Evolutionary conservation across 2,329 filamentous ascomycete genomes (phyloP), one percentile per base, ranked within the genome.

Genomic region (Cladosporium halotolerans): DNA sequence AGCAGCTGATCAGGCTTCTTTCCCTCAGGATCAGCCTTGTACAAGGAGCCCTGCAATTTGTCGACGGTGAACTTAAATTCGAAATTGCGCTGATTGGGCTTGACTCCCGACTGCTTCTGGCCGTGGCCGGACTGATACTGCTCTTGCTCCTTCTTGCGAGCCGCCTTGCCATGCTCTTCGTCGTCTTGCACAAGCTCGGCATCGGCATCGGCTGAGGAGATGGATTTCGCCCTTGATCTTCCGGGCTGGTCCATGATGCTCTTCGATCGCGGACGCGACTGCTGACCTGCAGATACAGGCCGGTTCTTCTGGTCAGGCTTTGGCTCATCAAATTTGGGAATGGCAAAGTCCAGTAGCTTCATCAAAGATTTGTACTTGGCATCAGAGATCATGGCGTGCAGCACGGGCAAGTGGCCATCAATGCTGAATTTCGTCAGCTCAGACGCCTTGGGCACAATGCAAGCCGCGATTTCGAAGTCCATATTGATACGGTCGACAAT

Each of bases 1-100:
- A 99, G 77, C 2, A 99, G 75, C 51, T 87, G 78, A 63, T 99
- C 95, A 0, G 84, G 80, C 57, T 84, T 84, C 56, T 80, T 80
- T 44, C 84, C 83, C 60, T 92, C 85, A 0, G 88, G 82, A 62
- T 96, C 90, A 53, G 91, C 89, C 58, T 85, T 83, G 70, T 89
- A 99, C 1, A 99, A 76, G 1, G 93, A 97, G 2, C 93, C 93
- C 70, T 95, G 91, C 43, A 99, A 79, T 56, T 87, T 89, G 64
- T 96, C 93, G 34, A 99, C 93, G 8, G 89, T 90, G 70, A 99
- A 99, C 60, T 91, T 95, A 73, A 99, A 89, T 68, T 99, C 90
- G 61, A 99, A 97, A 58, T 86, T 92, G 42, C 88, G 86, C 63
- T 96, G 91, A 63, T 95, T 88, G 44, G 93, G 76, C 63, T 87